A percentile compares a stretch with the other conserved stretches of the same genome.
Evolutionary conservation across 257 asterid species (phyloP).

Genomic region (Solanum dulcamara): DNA sequence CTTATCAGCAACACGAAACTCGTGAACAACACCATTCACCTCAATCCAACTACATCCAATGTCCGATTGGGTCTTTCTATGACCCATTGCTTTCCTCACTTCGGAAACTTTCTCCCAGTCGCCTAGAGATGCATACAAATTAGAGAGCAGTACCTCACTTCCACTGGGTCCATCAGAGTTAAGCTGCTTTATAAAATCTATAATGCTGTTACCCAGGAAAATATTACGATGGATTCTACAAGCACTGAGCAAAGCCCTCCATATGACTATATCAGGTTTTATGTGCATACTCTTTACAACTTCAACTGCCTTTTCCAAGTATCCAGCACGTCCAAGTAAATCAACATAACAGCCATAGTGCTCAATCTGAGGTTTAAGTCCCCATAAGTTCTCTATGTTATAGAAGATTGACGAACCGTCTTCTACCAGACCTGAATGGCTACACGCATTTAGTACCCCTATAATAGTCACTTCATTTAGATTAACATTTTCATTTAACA

Average conservation of each 20-base stretch:
- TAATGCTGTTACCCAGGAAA: slow-evolving; percentile 39
- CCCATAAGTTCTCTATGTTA: slow-evolving; percentile 49
- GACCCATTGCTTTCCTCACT: slow-evolving; percentile 30
- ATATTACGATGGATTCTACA: slow-evolving; percentile 53
- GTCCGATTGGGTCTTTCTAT: slow-evolving; percentile 25
- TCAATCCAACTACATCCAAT: slow-evolving; percentile 75
- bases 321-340: slow-evolving; percentile 81
- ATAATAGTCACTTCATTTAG: slow-evolving; percentile 55
- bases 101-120: slow-evolving; percentile 54
- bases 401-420: slow-evolving; percentile 55
- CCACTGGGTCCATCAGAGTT: slow-evolving; percentile 21
- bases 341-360: slow-evolving; percentile 77
- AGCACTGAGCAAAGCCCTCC: slow-evolving; percentile 77
- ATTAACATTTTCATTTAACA: slow-evolving; percentile 39
- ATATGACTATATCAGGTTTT: slow-evolving; percentile 46
- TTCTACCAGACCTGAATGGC: slow-evolving; percentile 67
- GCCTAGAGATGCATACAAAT: slow-evolving; percentile 65
- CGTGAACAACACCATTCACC: slow-evolving; percentile 38
- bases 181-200: slow-evolving; percentile 33
- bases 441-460: slow-evolving; percentile 66
- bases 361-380: slow-evolving; percentile 47
- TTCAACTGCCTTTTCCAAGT: slow-evolving; percentile 59
- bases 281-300: slow-evolving; percentile 50
- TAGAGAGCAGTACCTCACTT: slow-evolving; percentile 53
- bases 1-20: slow-evolving; percentile 59